These are phyloP conservation scores for Trichosporon faecale DNA, from an alignment of 1,284 basidiomycete species.

Conservation along the genomic window DNA sequence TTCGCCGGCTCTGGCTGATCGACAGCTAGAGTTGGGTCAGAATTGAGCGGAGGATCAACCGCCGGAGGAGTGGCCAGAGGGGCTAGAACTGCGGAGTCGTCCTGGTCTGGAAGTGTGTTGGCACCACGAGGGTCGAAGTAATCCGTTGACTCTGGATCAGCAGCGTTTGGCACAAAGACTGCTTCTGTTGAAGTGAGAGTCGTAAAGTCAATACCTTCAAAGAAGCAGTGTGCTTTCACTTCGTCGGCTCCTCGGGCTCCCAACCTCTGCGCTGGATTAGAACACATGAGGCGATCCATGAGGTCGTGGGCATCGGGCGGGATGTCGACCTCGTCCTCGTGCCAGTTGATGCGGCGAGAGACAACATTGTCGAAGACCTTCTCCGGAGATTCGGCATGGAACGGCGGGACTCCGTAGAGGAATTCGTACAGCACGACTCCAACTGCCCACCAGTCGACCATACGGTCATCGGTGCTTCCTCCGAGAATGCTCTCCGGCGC, in stretches of 20 bases:
- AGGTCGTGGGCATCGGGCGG: slow-evolving; percentile 85
- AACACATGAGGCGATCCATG: slow-evolving; percentile 81
- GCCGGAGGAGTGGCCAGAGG: neutral
- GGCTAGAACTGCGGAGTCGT: neutral
- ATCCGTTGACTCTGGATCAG: slow-evolving; percentile 96
- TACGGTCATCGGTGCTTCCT: slow-evolving; percentile 88
- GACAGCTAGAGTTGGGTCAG: neutral
- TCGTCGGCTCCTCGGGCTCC: slow-evolving; percentile 87
- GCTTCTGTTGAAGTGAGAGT: slow-evolving; percentile 82
- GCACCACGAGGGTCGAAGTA: slow-evolving; percentile 94
- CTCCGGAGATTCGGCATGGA: slow-evolving; percentile 94
- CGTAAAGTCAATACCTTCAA: slow-evolving; percentile 88
- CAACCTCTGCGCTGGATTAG: slow-evolving; percentile 74
- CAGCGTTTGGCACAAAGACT: slow-evolving; percentile 91
- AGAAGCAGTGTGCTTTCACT: slow-evolving; percentile 89
- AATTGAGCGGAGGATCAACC: neutral
- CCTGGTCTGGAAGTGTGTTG: slow-evolving; percentile 12
- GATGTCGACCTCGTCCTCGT: slow-evolving; percentile 83
- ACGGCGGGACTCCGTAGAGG: slow-evolving; percentile 92
- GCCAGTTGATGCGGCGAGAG: slow-evolving; percentile 91
- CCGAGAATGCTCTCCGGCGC: slow-evolving; percentile 96
- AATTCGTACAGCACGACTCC: slow-evolving; percentile 99
- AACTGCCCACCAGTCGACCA: slow-evolving; percentile 98
- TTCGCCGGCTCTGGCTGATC: slow-evolving; percentile 53
- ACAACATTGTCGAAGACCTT: slow-evolving; percentile 99